Conservation (phyloP, 2,329 filamentous ascomycete species). For the Monilinia vaccinii-corymbosi region DNA sequence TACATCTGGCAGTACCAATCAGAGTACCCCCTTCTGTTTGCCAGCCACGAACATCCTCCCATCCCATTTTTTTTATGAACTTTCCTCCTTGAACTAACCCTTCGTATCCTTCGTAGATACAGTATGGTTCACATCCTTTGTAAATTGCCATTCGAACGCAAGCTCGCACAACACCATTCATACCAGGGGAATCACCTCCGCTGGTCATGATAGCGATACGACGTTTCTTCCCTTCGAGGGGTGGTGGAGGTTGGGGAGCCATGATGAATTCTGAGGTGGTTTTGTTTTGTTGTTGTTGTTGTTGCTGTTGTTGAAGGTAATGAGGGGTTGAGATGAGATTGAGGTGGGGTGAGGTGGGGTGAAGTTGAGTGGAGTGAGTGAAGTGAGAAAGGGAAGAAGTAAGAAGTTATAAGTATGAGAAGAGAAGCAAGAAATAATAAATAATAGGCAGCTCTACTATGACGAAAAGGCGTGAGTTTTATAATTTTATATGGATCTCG, state of each 20-base stretch:
- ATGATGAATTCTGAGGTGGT: slow-evolving; percentile 12
- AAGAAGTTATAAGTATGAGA: background rate
- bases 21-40: slow-evolving; percentile 89
- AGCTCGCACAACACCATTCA: slow-evolving; percentile 64
- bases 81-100: slow-evolving; percentile 83
- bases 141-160: slow-evolving; percentile 87
- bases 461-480: background rate
- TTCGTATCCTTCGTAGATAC: slow-evolving; percentile 90
- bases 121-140: slow-evolving; percentile 69
- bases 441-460: background rate
- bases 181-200: slow-evolving; percentile 65
- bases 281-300: too few relatives aligned
- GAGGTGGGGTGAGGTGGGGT: background rate
- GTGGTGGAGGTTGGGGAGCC: slow-evolving; percentile 21
- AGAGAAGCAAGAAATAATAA: background rate
- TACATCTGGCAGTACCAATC: slow-evolving; percentile 90
- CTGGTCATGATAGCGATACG: slow-evolving; percentile 63
- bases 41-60: slow-evolving; percentile 92
- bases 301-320: slow-evolving; percentile 5
- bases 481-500: background rate
- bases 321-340: background rate
- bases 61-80: slow-evolving; percentile 78
- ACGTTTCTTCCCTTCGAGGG: slow-evolving; percentile 26
- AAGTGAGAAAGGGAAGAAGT: slow-evolving; percentile 2
- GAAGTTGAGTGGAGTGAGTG: background rate